Evolutionary conservation across 176 grass and related monocot species (phyloP).

Genomic region (Musa itinerans): DNA sequence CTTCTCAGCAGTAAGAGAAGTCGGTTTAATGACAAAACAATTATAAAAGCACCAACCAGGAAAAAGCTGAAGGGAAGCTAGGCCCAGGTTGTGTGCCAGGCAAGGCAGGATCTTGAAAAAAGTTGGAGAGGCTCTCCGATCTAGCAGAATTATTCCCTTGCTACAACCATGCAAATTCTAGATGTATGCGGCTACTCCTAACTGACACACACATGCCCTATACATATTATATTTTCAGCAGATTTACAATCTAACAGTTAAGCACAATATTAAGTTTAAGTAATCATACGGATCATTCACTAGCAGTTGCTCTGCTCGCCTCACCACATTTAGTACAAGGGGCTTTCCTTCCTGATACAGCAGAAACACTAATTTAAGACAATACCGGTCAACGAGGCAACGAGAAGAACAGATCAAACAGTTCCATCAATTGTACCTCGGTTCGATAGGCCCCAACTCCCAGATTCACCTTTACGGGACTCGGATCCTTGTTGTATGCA

Average conservation of each 20-base stretch:
- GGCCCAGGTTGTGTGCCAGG: too few relatives aligned
- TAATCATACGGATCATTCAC: constrained; percentile 63
- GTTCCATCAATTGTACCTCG: constrained; percentile 42
- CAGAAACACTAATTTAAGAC: background rate
- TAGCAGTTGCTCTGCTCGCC: constrained; percentile 56
- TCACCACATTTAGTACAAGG: constrained; percentile 89
- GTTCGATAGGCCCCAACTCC: constrained; percentile 96
- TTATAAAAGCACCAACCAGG: too few relatives aligned
- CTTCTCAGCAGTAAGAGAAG: too few relatives aligned
- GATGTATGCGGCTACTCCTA: background rate
- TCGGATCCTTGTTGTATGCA: constrained; percentile 97
- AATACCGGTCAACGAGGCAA: background rate
- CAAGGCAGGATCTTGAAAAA: too few relatives aligned
- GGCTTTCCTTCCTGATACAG: constrained; percentile 85
- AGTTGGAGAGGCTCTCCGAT: too few relatives aligned
- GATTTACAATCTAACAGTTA: too few relatives aligned
- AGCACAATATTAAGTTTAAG: background rate
- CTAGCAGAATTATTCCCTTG: too few relatives aligned
- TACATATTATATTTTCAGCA: too few relatives aligned
- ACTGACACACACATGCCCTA: too few relatives aligned
- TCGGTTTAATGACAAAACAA: too few relatives aligned
- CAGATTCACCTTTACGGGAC: constrained; percentile 80
- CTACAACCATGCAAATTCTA: background rate
- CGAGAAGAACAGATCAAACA: background rate
- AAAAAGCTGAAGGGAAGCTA: too few relatives aligned